Conservation (phyloP, 306 rosid species). For the Begonia masoniana region DNA sequence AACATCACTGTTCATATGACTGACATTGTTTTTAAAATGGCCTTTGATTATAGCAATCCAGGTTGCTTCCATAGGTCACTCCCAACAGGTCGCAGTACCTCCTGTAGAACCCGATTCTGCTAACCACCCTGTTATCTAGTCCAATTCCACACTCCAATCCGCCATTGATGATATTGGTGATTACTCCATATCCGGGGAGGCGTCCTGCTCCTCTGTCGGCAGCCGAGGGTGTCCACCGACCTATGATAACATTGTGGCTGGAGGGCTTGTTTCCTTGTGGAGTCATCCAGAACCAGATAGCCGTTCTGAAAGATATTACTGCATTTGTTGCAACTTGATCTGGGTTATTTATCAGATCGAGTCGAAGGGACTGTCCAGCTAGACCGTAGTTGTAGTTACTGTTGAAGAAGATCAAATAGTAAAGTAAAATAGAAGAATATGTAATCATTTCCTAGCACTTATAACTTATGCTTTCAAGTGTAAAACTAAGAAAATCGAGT, state of each 20-base stretch:
- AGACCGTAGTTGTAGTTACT: slow-evolving; percentile 63
- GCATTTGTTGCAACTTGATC: slow-evolving; percentile 37
- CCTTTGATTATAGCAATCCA: slow-evolving; percentile 25
- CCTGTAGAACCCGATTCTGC: slow-evolving; percentile 26
- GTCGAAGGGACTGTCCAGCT: slow-evolving; percentile 25
- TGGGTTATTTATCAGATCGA: slow-evolving; percentile 33
- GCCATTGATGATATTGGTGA: slow-evolving; percentile 33
- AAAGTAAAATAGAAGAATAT: too few relatives aligned
- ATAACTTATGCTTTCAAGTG: too few relatives aligned
- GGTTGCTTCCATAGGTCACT: not conserved
- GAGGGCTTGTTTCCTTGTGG: slow-evolving; percentile 56
- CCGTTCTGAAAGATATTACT: slow-evolving; percentile 39
- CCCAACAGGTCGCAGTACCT: slow-evolving; percentile 20
- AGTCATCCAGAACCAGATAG: slow-evolving; percentile 80
- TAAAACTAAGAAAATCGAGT: too few relatives aligned
- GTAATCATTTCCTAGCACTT: too few relatives aligned
- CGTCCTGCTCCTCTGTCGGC: slow-evolving; percentile 1
- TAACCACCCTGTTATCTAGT: slow-evolving; percentile 4
- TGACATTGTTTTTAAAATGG: not conserved
- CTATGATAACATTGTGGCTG: slow-evolving; percentile 41
- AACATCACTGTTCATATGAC: too few relatives aligned
- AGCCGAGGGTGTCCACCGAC: too few relatives aligned
- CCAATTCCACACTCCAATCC: slow-evolving; percentile 10
- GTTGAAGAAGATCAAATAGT: not conserved
- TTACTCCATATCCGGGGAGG: slow-evolving; percentile 15